These are phyloP conservation scores for Grosmannia serpens DNA, from an alignment of 2,329 filamentous ascomycete genomes.

Conservation along the genomic window DNA sequence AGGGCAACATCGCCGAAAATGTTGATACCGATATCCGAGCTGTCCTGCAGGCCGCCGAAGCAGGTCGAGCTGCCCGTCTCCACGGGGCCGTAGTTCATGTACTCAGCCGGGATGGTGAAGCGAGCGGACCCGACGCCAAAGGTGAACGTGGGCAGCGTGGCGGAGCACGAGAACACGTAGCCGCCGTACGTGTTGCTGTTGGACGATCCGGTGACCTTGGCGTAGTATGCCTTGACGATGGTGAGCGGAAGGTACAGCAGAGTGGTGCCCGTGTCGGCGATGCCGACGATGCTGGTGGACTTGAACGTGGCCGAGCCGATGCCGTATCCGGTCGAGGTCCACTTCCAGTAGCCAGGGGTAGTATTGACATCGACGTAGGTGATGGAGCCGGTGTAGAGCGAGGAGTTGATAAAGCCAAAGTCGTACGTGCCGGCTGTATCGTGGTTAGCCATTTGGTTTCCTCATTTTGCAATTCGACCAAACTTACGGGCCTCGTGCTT, in stretches of 20 bases:
- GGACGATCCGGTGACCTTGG: constrained; percentile 22
- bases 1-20: constrained; percentile 22
- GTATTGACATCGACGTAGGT: constrained; percentile 37
- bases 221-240: constrained; percentile 29
- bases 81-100: constrained; percentile 23
- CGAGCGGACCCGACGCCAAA: constrained; percentile 22
- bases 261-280: constrained; percentile 31
- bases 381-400: constrained; percentile 41
- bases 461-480: not conserved
- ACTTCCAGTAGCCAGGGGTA: constrained; percentile 43
- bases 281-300: constrained; percentile 19
- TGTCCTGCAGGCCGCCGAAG: constrained; percentile 25
- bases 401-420: constrained; percentile 43
- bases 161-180: constrained; percentile 24
- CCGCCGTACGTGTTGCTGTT: constrained; percentile 22
- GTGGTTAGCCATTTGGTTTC: not conserved
- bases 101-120: constrained; percentile 20
- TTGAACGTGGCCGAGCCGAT: constrained; percentile 34
- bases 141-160: constrained; percentile 22
- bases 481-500: constrained; percentile 22
- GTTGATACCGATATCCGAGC: constrained; percentile 14
- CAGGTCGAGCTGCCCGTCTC: constrained; percentile 20
- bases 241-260: constrained; percentile 24
- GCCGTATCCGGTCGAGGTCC: constrained; percentile 36
- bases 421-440: constrained; percentile 27